phyloP scores from a whole-genome alignment of 2,329 filamentous ascomycete genomes.

The Leptographium lundbergii region DNA sequence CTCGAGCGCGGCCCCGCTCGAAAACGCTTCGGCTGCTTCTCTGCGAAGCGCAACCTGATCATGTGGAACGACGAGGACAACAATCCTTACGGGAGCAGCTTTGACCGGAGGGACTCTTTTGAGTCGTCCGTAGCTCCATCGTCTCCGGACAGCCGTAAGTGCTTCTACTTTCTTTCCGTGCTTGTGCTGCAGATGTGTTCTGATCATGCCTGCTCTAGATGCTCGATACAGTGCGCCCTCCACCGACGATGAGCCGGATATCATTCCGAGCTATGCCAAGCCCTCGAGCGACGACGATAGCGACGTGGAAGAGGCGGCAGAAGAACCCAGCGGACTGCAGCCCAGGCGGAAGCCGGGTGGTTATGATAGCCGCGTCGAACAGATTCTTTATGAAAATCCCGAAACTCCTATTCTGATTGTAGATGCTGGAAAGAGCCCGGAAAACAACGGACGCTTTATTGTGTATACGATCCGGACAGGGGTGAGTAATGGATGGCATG shows the following conservation, averaged over 20 bases:
- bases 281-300: conserved; percentile 25
- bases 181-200: background rate
- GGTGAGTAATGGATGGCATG: conserved; percentile 32
- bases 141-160: conserved; percentile 44
- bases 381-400: conserved; percentile 92
- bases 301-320: conserved; percentile 32
- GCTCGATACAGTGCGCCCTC: conserved; percentile 52
- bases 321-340: conserved; percentile 27
- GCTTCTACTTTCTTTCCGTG: conserved; percentile 13
- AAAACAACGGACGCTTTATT: conserved; percentile 86
- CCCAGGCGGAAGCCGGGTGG: conserved; percentile 66
- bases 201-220: conserved; percentile 20
- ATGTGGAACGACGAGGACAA: conserved; percentile 99
- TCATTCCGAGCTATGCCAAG: conserved; percentile 14
- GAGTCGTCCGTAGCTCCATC: conserved; percentile 52
- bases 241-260: conserved; percentile 51
- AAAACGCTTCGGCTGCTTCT: background rate
- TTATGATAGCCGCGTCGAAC: conserved; percentile 92
- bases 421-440: conserved; percentile 87
- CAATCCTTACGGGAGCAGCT: conserved; percentile 87
- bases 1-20: background rate
- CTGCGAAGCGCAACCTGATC: conserved; percentile 16
- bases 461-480: conserved; percentile 95
- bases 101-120: conserved; percentile 74
- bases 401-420: conserved; percentile 83